Evolutionary conservation across 208 protist species (phyloP).

Genomic region (Crithidia acanthocephali): DNA sequence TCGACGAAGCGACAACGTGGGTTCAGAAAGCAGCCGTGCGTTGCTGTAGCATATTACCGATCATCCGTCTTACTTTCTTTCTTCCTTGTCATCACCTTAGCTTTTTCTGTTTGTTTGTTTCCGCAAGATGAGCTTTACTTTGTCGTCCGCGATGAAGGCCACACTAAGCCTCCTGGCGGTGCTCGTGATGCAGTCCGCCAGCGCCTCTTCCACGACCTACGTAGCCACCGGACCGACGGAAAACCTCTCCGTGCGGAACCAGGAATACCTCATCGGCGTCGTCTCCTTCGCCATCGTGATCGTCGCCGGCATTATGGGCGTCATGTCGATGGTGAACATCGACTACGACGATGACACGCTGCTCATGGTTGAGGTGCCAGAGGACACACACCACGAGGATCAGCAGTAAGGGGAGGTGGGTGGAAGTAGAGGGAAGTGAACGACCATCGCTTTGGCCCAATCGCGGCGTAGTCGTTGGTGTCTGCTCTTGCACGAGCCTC

Average conservation of each 20-base stretch:
- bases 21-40: too few relatives aligned
- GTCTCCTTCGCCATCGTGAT: constrained; percentile 60
- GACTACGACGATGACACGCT: constrained; percentile 87
- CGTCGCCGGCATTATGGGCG: constrained; percentile 60
- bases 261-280: constrained; percentile 85
- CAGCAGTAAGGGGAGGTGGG: constrained; percentile 23
- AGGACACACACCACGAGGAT: constrained; percentile 54
- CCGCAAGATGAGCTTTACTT: constrained; percentile 3
- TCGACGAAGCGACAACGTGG: too few relatives aligned
- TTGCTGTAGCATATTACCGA: too few relatives aligned
- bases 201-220: constrained; percentile 36
- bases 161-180: constrained; percentile 1
- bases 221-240: constrained; percentile 48
- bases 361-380: constrained; percentile 89
- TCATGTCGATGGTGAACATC: constrained; percentile 70
- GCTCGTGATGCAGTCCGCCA: constrained; percentile 1
- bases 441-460: too few relatives aligned
- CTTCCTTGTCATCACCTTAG: too few relatives aligned
- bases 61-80: too few relatives aligned
- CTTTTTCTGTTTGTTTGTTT: background rate
- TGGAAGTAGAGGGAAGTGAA: too few relatives aligned
- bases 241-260: constrained; percentile 45
- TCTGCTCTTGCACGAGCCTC: too few relatives aligned
- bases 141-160: background rate
- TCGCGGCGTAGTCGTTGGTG: too few relatives aligned